These are phyloP conservation scores for Astraeus odoratus DNA, from an alignment of 768 basidiomycete species.

Conservation along the genomic window DNA sequence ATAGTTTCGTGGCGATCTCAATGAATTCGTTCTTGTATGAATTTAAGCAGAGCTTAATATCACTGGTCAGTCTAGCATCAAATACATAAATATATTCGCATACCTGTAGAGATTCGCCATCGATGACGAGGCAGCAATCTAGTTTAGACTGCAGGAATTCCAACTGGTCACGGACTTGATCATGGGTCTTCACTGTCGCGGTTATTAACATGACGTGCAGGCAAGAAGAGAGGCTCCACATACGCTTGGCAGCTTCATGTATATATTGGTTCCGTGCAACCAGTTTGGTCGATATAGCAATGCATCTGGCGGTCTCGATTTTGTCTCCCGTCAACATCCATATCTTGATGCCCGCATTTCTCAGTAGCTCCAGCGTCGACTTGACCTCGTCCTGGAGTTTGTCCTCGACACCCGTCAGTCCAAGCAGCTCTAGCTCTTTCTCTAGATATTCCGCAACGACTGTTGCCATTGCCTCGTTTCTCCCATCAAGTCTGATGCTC, in stretches of 20 bases:
- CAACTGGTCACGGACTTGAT: constrained; percentile 79
- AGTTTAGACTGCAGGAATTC: constrained; percentile 92
- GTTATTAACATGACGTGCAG: neutral
- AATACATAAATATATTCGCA: constrained; percentile 6
- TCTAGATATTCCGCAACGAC: constrained; percentile 79
- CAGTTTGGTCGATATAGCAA: constrained; percentile 94
- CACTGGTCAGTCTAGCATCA: neutral
- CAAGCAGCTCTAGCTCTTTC: constrained; percentile 84
- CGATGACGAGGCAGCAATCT: constrained; percentile 97
- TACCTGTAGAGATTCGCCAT: constrained; percentile 93
- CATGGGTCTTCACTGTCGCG: constrained; percentile 71
- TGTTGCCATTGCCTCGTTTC: constrained; percentile 72
- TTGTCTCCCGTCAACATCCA: constrained; percentile 99
- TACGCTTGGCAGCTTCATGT: constrained; percentile 91
- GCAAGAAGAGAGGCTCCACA: constrained; percentile 5
- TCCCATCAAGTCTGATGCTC: constrained; percentile 67
- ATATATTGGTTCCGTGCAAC: constrained; percentile 97
- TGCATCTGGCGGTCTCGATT: constrained; percentile 97
- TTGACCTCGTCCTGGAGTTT: constrained; percentile 97
- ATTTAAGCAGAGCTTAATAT: constrained; percentile 74
- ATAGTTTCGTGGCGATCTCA: constrained; percentile 91
- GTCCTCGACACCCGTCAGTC: constrained; percentile 97
- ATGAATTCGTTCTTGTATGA: constrained; percentile 92
- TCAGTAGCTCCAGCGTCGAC: constrained; percentile 81
- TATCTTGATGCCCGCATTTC: constrained; percentile 97